phyloP scores from a whole-genome alignment of 169 alveolate species.

The Plasmodium malariae region DNA sequence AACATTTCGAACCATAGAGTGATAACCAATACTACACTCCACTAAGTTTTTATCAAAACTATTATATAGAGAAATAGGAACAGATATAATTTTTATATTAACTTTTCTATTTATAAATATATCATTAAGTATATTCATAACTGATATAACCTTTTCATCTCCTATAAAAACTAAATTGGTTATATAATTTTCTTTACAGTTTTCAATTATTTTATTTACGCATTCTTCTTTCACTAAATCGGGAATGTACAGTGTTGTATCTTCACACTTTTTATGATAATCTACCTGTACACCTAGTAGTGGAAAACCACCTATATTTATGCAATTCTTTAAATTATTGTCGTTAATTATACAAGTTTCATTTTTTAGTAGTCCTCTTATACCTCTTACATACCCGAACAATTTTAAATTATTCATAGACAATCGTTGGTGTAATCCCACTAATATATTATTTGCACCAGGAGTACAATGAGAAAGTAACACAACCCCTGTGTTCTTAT shows the following conservation, averaged over 20 bases:
- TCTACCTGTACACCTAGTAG: slow-evolving; percentile 14
- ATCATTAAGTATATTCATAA: slow-evolving; percentile 55
- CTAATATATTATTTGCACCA: slow-evolving; percentile 43
- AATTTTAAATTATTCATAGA: slow-evolving; percentile 38
- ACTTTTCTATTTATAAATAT: slow-evolving; percentile 18
- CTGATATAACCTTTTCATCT: slow-evolving; percentile 45
- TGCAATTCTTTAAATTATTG: slow-evolving; percentile 13
- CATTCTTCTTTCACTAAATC: slow-evolving; percentile 11
- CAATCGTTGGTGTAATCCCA: slow-evolving; percentile 31
- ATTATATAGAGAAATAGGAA: slow-evolving; percentile 43
- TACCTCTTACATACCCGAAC: slow-evolving; percentile 20
- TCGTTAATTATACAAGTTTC: slow-evolving; percentile 36
- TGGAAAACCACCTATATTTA: slow-evolving; percentile 43
- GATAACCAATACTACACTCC: slow-evolving; percentile 60
- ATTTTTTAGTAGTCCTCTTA: slow-evolving; percentile 39
- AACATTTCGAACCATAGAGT: slow-evolving; percentile 20
- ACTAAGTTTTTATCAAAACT: slow-evolving; percentile 32
- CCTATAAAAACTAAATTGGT: slow-evolving; percentile 44
- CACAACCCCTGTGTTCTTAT: slow-evolving; percentile 27
- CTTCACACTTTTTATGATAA: not conserved
- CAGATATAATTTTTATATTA: slow-evolving; percentile 19
- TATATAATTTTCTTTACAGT: slow-evolving; percentile 20
- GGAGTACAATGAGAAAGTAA: slow-evolving; percentile 33
- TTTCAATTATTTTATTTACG: not conserved
- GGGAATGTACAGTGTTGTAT: not conserved